Base-by-base conservation (phyloP, 768 basidiomycete species). In the Leucosporidium yakuticum region DNA sequence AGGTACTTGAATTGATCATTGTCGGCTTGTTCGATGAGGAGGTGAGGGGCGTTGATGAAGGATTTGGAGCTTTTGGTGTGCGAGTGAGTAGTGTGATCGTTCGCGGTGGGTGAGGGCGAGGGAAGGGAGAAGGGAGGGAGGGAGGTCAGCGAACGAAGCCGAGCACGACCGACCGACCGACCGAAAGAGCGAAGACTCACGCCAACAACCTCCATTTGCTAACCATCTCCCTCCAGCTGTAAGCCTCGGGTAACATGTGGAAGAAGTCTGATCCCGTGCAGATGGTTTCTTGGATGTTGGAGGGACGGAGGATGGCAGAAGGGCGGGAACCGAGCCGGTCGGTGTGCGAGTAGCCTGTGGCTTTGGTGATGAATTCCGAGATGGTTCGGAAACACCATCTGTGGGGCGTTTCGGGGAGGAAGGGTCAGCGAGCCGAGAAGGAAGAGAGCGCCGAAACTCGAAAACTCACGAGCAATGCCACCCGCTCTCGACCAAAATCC, bases 301-400 rank as follows among this genome's bases (percentile, higher is more conserved):
- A 76, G 0, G 83, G 83, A 36, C 83, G 80, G 32, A 86, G 79
- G 8, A 85, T 79, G 71, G 73, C 80, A 71, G 55, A 78, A 77
- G 84, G 83, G 1, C 69, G 47, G 4, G 73, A 73, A 44, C 82
- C 84, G 36, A 86, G 82, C 48, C 85, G 83, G 71, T 86, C 85
- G 14, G 84, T 81, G 78, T 86, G 86, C 12, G 84, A 85, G 78
- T 83, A 86, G 7, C 83, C 84, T 76, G 77, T 54, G 4, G 53
- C 53, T 29, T 86, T 86, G 74, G 82, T 79, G 32, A 81, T 77
- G 69, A 85, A 86, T 75, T 87, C 85, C 12, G 81, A 77, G 59
- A 87, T 79, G 19, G 83, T 82, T 54, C 83, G 80, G 81, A 86
- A 87, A 77, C 86, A 87, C 78, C 84, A 87, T 65, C 84, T 84